Conservation (phyloP, 2,329 filamentous ascomycete genomes). For the Juglanconis oblonga region DNA sequence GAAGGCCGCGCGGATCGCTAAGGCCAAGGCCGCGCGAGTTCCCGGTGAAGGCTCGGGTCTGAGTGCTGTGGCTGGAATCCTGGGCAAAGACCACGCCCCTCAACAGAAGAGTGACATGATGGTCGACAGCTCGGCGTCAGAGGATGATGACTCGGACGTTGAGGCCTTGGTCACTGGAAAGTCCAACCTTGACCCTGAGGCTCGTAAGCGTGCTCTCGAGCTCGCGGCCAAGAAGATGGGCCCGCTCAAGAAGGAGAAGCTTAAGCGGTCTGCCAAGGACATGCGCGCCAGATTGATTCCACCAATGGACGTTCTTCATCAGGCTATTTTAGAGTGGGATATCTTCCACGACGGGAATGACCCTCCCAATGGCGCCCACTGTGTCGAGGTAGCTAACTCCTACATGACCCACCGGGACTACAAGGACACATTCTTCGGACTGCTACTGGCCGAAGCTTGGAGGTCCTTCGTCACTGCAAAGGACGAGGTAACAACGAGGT, state of each 20-base stretch:
- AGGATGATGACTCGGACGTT: constrained; percentile 63
- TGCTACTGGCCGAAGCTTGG: constrained; percentile 93
- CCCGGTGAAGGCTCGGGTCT: constrained; percentile 75
- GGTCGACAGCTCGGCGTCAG: constrained; percentile 73
- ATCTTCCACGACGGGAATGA: constrained; percentile 88
- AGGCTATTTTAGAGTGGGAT: constrained; percentile 87
- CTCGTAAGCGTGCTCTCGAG: constrained; percentile 27
- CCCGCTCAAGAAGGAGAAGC: constrained; percentile 80
- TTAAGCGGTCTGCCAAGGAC: constrained; percentile 81
- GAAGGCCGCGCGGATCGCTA: constrained; percentile 69
- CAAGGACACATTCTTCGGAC: constrained; percentile 83
- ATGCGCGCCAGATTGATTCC: constrained; percentile 91
- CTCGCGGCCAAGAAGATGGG: constrained; percentile 58
- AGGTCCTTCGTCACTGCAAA: constrained; percentile 86
- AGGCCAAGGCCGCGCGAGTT: constrained; percentile 57
- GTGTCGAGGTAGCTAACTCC: constrained; percentile 71
- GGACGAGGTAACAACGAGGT: constrained; percentile 76
- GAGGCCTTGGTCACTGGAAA: constrained; percentile 31
- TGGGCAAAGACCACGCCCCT: constrained; percentile 74
- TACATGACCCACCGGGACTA: constrained; percentile 78
- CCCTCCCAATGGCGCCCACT: constrained; percentile 73
- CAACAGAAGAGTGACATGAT: constrained; percentile 89
- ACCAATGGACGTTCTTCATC: constrained; percentile 80
- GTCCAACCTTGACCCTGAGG: constrained; percentile 34
- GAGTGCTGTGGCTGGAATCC: constrained; percentile 63